phyloP scores from a whole-genome alignment of 2,329 filamentous ascomycete species.

The Penicillium sp. region DNA sequence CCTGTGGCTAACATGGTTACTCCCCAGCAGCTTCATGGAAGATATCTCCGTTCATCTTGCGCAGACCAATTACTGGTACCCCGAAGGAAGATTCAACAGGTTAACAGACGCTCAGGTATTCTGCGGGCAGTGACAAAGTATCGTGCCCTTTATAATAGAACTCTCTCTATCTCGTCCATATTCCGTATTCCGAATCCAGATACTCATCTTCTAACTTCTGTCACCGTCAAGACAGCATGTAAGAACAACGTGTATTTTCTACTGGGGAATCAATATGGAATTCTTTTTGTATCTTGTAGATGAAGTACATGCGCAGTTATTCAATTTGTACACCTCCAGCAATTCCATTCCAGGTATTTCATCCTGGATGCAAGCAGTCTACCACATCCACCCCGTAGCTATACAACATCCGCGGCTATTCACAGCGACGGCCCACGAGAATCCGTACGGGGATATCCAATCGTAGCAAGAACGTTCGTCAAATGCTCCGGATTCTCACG shows the following conservation, averaged over 20 bases:
- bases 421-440: conserved; percentile 1
- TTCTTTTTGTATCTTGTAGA: neutral
- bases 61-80: neutral
- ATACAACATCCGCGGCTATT: neutral
- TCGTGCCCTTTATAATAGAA: too few species aligned
- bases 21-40: neutral
- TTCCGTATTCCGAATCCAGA: neutral
- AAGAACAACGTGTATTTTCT: too few species aligned
- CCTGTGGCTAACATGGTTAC: too few species aligned
- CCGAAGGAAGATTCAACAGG: neutral
- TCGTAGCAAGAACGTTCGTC: conserved; percentile 41
- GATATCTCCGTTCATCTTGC: too few species aligned
- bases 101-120: neutral
- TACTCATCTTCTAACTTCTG: too few species aligned
- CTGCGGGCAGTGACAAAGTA: too few species aligned
- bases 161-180: too few species aligned
- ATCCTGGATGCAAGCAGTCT: neutral
- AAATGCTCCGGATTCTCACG: conserved; percentile 42
- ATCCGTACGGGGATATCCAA: conserved; percentile 40
- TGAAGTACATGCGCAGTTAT: neutral
- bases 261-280: too few species aligned
- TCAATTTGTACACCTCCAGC: neutral
- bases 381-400: neutral
- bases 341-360: neutral
- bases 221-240: neutral